Conservation (phyloP, 441 rosid genomes). For the Pelargonium australe region DNA sequence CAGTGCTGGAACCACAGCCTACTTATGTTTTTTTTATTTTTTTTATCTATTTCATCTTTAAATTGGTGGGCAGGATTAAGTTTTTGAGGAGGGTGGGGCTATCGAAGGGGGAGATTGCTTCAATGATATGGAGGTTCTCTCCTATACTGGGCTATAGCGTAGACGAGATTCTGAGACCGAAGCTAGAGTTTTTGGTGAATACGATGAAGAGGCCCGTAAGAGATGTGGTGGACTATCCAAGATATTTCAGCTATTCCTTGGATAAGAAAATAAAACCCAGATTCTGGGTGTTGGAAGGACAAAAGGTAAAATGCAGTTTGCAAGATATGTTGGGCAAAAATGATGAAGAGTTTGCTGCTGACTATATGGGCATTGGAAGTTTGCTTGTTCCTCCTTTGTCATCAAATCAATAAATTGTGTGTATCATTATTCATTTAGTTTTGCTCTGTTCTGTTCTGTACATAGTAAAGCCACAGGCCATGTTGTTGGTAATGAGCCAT, state of each 20-base stretch:
- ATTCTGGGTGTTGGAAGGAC: conserved; percentile 56
- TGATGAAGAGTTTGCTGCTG: conserved; percentile 70
- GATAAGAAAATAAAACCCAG: conserved; percentile 86
- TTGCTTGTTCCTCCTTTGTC: conserved; percentile 11
- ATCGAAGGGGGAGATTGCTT: conserved; percentile 50
- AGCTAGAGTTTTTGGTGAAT: conserved; percentile 58
- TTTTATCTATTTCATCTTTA: not conserved
- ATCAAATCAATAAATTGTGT: not conserved
- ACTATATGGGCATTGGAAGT: conserved; percentile 45
- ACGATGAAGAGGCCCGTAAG: conserved; percentile 56
- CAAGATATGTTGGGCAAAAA: conserved; percentile 72
- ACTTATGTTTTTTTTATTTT: not conserved
- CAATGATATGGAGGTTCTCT: conserved; percentile 75
- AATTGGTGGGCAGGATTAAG: conserved; percentile 43
- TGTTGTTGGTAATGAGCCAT: too few relatives aligned
- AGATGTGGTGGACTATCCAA: conserved; percentile 66
- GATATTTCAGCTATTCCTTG: conserved; percentile 79
- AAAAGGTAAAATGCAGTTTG: conserved; percentile 52
- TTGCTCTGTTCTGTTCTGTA: too few relatives aligned
- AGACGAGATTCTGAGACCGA: conserved; percentile 57
- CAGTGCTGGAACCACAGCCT: not conserved
- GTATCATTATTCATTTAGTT: too few relatives aligned
- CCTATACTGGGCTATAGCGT: conserved; percentile 84
- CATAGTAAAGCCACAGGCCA: too few relatives aligned
- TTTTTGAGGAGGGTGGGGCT: conserved; percentile 65